Evolutionary conservation across 2,329 filamentous ascomycete genomes (phyloP).

Genomic region (Claviceps lovelessii): DNA sequence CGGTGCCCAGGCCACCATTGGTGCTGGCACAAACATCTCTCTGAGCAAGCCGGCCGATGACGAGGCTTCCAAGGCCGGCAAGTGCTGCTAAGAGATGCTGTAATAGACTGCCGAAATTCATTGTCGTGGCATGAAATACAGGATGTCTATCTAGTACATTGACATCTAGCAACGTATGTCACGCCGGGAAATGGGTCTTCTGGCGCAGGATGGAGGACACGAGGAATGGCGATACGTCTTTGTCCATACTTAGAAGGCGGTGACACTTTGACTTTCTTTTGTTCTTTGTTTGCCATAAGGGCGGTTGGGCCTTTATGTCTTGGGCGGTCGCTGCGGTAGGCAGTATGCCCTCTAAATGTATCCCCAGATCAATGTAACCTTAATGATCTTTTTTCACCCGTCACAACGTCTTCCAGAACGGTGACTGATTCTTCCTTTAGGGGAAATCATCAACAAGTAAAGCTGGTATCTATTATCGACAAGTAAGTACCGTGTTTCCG

Average conservation of each 20-base stretch:
- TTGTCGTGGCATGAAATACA: constrained; percentile 11
- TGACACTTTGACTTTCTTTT: constrained; percentile 25
- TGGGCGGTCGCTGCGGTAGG: constrained; percentile 22
- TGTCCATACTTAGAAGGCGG: constrained; percentile 25
- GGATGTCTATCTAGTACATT: constrained; percentile 17
- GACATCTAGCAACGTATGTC: constrained; percentile 17
- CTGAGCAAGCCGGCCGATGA: constrained; percentile 76
- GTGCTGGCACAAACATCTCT: constrained; percentile 68
- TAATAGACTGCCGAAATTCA: constrained; percentile 6
- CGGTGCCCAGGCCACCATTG: constrained; percentile 62
- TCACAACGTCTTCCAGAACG: neutral
- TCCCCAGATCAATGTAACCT: constrained; percentile 21
- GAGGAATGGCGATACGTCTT: constrained; percentile 21
- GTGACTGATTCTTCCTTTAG: neutral
- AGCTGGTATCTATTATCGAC: too few relatives aligned
- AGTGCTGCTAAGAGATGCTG: constrained; percentile 54
- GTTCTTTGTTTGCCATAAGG: constrained; percentile 24
- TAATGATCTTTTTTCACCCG: constrained; percentile 12
- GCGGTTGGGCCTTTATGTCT: constrained; percentile 23
- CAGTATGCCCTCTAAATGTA: constrained; percentile 22
- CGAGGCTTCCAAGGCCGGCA: constrained; percentile 58
- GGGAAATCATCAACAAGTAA: neutral
- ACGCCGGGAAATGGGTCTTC: constrained; percentile 16
- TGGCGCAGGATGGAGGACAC: constrained; percentile 17
- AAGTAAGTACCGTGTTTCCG: too few relatives aligned